phyloP scores from a whole-genome alignment of 148 eudicot species.

The Rhododendron kiyosumense region DNA sequence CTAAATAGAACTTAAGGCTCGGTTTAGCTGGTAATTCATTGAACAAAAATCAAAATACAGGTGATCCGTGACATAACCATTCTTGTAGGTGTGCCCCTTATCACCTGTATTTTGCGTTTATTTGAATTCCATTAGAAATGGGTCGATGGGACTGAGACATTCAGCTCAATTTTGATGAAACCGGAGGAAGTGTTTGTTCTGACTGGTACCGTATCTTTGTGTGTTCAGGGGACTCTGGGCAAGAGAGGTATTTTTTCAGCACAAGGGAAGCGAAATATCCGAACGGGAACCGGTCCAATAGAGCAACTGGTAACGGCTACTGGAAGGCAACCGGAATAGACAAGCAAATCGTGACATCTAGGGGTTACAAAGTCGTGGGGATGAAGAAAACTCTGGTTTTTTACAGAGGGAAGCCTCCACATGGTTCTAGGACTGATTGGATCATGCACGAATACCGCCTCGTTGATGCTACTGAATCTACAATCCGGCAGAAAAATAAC shows the following conservation, averaged over 20 bases:
- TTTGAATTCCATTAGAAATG: neutral
- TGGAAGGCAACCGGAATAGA: slow-evolving; percentile 96
- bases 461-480: slow-evolving; percentile 2
- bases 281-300: slow-evolving; percentile 85
- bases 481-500: neutral
- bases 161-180: neutral
- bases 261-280: slow-evolving; percentile 88
- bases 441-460: slow-evolving; percentile 95
- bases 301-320: slow-evolving; percentile 81
- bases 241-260: slow-evolving; percentile 91
- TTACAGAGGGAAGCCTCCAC: slow-evolving; percentile 85
- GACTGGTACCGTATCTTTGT: neutral
- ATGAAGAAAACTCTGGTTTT: slow-evolving; percentile 94
- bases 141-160: neutral
- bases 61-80: neutral
- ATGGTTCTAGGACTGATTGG: slow-evolving; percentile 84
- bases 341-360: slow-evolving; percentile 45
- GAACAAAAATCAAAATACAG: neutral
- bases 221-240: slow-evolving; percentile 49
- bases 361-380: slow-evolving; percentile 44
- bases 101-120: neutral
- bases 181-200: neutral
- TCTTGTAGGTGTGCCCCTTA: neutral
- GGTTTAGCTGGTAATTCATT: neutral
- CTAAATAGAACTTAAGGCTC: neutral